Evolutionary conservation across 164 flowering plant genomes (phyloP), one percentile per base, ranked within the genome.

Genomic region (Dillenia suffruticosa): DNA sequence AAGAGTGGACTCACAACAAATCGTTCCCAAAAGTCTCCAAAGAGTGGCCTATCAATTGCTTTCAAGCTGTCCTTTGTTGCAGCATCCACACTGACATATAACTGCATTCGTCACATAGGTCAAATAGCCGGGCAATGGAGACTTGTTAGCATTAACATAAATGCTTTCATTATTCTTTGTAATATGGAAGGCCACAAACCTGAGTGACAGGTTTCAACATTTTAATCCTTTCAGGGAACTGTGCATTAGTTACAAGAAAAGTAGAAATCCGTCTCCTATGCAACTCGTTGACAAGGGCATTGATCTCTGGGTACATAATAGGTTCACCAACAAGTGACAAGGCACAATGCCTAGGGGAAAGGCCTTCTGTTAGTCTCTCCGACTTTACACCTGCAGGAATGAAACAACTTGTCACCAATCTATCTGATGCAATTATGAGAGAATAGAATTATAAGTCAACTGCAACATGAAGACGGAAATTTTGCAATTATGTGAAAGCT

Each of bases 261-360:
- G 97, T 95, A 32, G 99, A 92, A 59, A 95, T 95, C 32, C 85
- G 77, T 67, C 94, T 80, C 61, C 67, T 70, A 61, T 95, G 99
- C 71, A 95, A 79, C 77, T 92, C 99, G 78, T 84, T 91, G 51
- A 95, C 79, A 65, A 92, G 97, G 52, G 82, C 12, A 66, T 95
- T 95, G 56, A 95, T 95, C 77, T 92, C 97, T 8, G 99, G 99
- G 66, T 95, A 95, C 99, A 95, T 92, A 68, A 95, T 95, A 26
- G 99, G 99, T 76, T 95, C 97, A 58, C 99, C 97, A 79, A 95
- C 99, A 73, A 95, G 97, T 14, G 99, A 95, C 70, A 95, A 81
- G 40, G 99, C 97, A 82, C 99, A 95, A 68, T 95, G 99, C 81
- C 92, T 84, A 13, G 97, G 97, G 16, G 79, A 58, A 19, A 95